Evolutionary conservation across 169 alveolate species (phyloP).

Genomic region (Babesia bigemina): DNA sequence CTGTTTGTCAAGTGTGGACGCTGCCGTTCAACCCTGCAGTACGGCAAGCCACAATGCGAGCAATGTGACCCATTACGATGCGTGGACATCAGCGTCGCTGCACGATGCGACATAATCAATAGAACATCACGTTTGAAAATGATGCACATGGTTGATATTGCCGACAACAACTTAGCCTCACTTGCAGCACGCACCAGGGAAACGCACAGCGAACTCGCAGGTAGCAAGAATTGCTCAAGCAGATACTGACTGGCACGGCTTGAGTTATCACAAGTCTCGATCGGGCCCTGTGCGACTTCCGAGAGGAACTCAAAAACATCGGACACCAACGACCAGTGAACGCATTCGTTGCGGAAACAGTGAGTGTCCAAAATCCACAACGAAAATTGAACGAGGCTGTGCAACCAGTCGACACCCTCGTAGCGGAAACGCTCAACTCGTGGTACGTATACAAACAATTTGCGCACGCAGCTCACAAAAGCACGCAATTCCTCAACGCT

Average conservation of each 20-base stretch:
- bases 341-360: constrained; percentile 32
- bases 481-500: constrained; percentile 29
- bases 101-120: constrained; percentile 42
- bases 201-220: constrained; percentile 39
- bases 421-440: constrained; percentile 28
- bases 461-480: constrained; percentile 24
- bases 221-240: constrained; percentile 56
- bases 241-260: constrained; percentile 55
- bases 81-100: constrained; percentile 19
- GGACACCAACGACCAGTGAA: constrained; percentile 30
- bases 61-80: constrained; percentile 29
- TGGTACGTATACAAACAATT: constrained; percentile 39
- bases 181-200: constrained; percentile 57
- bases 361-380: constrained; percentile 30
- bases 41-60: constrained; percentile 25
- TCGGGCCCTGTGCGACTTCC: constrained; percentile 53
- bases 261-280: constrained; percentile 23
- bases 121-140: constrained; percentile 62
- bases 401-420: constrained; percentile 38
- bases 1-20: not conserved
- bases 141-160: constrained; percentile 47
- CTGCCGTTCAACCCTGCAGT: not conserved
- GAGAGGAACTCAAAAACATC: constrained; percentile 45
- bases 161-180: constrained; percentile 41
- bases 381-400: constrained; percentile 41